These are phyloP conservation scores for Alisma plantagoaquatica DNA, from an alignment of 106 monocot genomes.

Conservation along the genomic window DNA sequence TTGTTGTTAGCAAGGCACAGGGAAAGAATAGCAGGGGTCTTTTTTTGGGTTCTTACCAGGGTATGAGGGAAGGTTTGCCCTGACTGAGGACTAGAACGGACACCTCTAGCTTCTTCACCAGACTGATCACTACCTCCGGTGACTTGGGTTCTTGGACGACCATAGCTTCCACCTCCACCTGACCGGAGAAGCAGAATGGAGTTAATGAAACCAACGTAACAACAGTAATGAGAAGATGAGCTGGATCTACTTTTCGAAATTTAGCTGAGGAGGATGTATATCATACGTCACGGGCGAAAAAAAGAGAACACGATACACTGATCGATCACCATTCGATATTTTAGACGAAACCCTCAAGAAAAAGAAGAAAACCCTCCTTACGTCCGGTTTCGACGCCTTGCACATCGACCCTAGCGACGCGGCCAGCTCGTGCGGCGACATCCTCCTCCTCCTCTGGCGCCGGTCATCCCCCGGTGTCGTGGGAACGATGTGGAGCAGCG, in stretches of 20 bases:
- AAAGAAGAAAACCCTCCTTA: background rate
- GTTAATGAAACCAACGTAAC: background rate
- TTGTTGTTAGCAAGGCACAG: background rate
- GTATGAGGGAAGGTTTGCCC: slow-evolving; percentile 41
- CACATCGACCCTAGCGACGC: slow-evolving; percentile 9
- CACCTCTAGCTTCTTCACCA: slow-evolving; percentile 75
- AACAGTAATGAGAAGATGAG: background rate
- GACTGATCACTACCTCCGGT: slow-evolving; percentile 61
- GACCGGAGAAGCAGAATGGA: background rate
- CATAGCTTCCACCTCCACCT: slow-evolving; percentile 90
- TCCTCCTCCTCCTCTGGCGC: background rate
- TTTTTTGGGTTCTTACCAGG: slow-evolving; percentile 37
- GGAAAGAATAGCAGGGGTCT: background rate
- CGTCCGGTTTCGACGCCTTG: slow-evolving; percentile 14
- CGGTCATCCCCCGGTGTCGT: background rate
- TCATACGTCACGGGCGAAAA: background rate
- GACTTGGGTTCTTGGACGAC: slow-evolving; percentile 65
- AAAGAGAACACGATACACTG: too few species aligned
- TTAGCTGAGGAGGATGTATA: background rate
- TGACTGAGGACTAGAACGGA: slow-evolving; percentile 69
- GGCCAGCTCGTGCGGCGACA: slow-evolving; percentile 7
- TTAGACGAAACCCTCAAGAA: too few species aligned
- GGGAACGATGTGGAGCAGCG: slow-evolving; percentile 60
- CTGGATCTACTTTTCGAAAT: too few species aligned
- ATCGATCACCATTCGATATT: too few species aligned